These are phyloP conservation scores for Pachysandra terminalis DNA, from an alignment of 164 flowering plant species.

Conservation along the genomic window DNA sequence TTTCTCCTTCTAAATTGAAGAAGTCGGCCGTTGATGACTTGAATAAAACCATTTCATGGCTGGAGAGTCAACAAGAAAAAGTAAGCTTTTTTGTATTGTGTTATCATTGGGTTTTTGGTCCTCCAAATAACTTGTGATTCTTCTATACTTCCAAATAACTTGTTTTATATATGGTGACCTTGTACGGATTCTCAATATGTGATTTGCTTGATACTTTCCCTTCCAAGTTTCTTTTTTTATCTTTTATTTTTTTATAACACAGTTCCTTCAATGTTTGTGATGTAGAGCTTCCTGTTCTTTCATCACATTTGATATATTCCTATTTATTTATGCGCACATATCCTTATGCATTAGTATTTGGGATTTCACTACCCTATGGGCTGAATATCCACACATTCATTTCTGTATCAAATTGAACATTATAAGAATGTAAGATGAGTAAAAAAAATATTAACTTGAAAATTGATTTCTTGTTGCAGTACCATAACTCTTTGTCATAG, in stretches of 20 bases:
- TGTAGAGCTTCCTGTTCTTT: neutral
- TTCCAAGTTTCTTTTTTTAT: too few relatives aligned
- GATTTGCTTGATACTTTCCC: neutral
- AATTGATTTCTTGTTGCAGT: neutral
- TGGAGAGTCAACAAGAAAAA: slow-evolving; percentile 85
- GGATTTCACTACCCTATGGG: neutral
- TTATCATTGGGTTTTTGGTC: neutral
- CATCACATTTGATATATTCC: neutral
- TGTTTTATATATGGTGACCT: neutral
- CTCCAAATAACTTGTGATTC: neutral
- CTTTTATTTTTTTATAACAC: too few relatives aligned
- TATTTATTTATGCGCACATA: neutral
- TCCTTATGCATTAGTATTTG: neutral
- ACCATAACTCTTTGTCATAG: neutral
- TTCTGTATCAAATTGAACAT: neutral
- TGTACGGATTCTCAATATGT: neutral
- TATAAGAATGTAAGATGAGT: neutral
- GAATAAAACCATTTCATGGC: slow-evolving; percentile 67
- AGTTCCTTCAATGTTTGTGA: too few relatives aligned
- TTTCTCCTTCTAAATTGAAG: slow-evolving; percentile 61
- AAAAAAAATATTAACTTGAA: too few relatives aligned
- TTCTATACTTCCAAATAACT: neutral
- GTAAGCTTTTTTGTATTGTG: slow-evolving; percentile 25
- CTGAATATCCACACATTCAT: neutral
- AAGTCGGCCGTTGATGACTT: slow-evolving; percentile 80